These are phyloP conservation scores for Draba incana DNA, from an alignment of 345 rosid species.

Conservation along the genomic window DNA sequence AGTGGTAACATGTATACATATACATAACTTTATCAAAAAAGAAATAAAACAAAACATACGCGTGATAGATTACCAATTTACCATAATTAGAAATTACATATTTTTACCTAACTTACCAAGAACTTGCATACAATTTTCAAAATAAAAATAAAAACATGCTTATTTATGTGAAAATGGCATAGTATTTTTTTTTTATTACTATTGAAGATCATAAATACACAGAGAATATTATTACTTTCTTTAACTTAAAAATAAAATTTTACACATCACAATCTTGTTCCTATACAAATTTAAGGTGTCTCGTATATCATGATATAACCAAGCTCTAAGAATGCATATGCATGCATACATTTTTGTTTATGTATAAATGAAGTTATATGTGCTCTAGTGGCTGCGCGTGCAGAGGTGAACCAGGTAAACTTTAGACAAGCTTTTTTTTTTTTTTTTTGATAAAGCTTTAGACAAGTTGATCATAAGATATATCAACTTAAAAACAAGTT, in stretches of 20 bases:
- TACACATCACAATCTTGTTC: background rate
- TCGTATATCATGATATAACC: background rate
- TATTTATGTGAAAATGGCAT: constrained; percentile 8
- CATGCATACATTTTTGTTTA: constrained; percentile 24
- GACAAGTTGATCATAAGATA: constrained; percentile 39
- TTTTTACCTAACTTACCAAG: constrained; percentile 19
- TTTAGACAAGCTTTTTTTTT: constrained; percentile 41
- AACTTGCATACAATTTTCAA: too few species aligned
- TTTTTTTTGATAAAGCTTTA: too few species aligned
- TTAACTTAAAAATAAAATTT: background rate
- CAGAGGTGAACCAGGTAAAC: constrained; percentile 40
- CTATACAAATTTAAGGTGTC: background rate
- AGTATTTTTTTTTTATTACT: background rate
- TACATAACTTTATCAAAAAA: too few species aligned
- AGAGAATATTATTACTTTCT: background rate
- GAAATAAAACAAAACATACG: background rate
- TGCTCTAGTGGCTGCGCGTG: constrained; percentile 41
- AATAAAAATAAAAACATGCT: background rate
- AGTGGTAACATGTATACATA: constrained; percentile 3
- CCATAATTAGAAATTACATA: constrained; percentile 28
- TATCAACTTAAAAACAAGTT: constrained; percentile 18
- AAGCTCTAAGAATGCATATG: constrained; percentile 19
- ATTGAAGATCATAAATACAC: background rate
- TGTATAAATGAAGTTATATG: background rate
- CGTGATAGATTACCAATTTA: constrained; percentile 32